Evolutionary conservation across 306 rosid genomes (phyloP).

Genomic region (Boehmeria nivea): DNA sequence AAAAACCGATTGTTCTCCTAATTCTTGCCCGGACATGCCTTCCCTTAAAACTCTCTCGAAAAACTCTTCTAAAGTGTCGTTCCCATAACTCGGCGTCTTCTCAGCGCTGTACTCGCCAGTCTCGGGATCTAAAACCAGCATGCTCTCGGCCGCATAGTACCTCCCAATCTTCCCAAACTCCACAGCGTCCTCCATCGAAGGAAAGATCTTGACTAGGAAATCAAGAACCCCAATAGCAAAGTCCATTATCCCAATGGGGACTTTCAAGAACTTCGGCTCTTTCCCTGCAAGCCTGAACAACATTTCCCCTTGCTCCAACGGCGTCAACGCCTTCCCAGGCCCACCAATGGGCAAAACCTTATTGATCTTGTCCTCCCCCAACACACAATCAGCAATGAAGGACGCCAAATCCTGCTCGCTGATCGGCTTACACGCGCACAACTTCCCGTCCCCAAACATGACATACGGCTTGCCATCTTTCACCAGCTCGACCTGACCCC

Average conservation of each 20-base stretch:
- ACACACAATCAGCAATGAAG: conserved; percentile 76
- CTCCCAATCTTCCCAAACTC: conserved; percentile 95
- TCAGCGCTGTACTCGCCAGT: conserved; percentile 85
- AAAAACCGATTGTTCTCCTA: conserved; percentile 81
- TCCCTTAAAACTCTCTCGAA: conserved; percentile 74
- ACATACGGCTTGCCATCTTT: conserved; percentile 98
- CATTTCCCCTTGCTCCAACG: conserved; percentile 88
- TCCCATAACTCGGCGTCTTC: conserved; percentile 89
- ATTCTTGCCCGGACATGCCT: conserved; percentile 97
- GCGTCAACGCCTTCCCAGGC: conserved; percentile 84
- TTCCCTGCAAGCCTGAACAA: conserved; percentile 70
- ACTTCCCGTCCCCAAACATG: conserved; percentile 95
- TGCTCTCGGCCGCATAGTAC: conserved; percentile 95
- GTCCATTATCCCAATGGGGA: conserved; percentile 93
- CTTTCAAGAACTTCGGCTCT: conserved; percentile 83
- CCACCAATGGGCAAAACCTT: conserved; percentile 80
- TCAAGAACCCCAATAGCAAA: conserved; percentile 75
- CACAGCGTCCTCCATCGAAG: conserved; percentile 83
- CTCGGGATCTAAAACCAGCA: conserved; percentile 82
- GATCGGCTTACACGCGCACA: conserved; percentile 94
- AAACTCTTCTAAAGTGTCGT: conserved; percentile 84
- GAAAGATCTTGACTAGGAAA: conserved; percentile 65
- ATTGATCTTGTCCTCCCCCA: conserved; percentile 59
- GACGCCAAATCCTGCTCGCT: conserved; percentile 89
- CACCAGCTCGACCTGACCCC: conserved; percentile 97